Evolutionary conservation across 495 filamentous ascomycete species (phyloP), one percentile per base, ranked within the genome.

Genomic region (Talaromyces nanjingensis): DNA sequence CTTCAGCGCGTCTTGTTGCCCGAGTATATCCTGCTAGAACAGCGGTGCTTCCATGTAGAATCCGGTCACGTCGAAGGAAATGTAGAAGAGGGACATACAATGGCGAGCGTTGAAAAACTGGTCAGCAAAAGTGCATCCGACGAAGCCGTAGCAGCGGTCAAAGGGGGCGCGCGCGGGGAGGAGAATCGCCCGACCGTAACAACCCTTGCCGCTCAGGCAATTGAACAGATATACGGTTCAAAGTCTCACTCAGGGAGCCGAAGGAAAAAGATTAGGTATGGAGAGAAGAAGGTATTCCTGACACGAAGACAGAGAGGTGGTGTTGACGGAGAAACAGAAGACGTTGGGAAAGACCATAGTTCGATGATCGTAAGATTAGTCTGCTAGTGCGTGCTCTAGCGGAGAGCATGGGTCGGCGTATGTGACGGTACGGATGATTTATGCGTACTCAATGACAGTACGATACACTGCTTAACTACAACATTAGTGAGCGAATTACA

Each of bases 121-220:
- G 56, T 8, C 56, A 59, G 56, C 31, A 59, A 59, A 59, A 59
- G 16, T 37, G 27, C 42, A 53, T 62, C 60, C 60, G 60, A 54
- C 42, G 27, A 54, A 53, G 27, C 45, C 60, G 60, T 47, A 54
- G 25, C 39, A 53, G 60, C 59, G 59, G 59, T 62, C 60, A 62
- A 62, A 53, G 45, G 60, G 29, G 55, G 25, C 55, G 56, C 8
- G 45, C 60, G 25, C 24, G 59, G 37, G 27, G 59, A 52, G 59
- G 37, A 37, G 31, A 37, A 37, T 37, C 56, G 20, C 59, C 60
- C 42, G 60, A 53, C 45, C 37, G 60, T 62, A 25, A 62, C 47
- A 52, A 33, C 60, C 42, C 42, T 54, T 29, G 60, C 60, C 39
- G 45, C 60, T 53, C 25, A 39, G 45, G 18, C 60, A 34, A 25